Evolutionary conservation across 352 stramenopile genomes (phyloP).

Genomic region (Thalassiosira livingstoniorum): DNA sequence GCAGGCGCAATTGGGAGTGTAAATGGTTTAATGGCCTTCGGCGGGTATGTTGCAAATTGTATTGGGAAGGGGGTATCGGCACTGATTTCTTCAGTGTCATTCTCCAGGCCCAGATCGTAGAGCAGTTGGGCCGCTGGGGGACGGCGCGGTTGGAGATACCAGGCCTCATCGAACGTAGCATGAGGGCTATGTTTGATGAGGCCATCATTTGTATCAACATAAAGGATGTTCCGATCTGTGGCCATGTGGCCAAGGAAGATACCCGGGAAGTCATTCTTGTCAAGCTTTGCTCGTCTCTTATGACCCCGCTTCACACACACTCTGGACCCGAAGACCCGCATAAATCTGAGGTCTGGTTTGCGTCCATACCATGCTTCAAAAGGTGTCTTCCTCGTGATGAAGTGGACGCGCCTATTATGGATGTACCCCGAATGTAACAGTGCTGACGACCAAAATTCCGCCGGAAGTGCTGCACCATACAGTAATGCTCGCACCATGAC

Average conservation of each 20-base stretch:
- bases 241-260: slow-evolving; percentile 37
- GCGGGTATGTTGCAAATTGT: slow-evolving; percentile 9
- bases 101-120: slow-evolving; percentile 23
- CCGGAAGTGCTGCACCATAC: slow-evolving; percentile 1
- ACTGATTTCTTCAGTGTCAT: not conserved
- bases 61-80: too few relatives aligned
- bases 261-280: slow-evolving; percentile 19
- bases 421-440: slow-evolving; percentile 25
- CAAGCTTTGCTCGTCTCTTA: slow-evolving; percentile 15
- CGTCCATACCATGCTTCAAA: slow-evolving; percentile 9
- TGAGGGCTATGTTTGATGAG: slow-evolving; percentile 17
- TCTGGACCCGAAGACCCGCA: not conserved
- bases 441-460: slow-evolving; percentile 29
- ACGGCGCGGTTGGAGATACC: slow-evolving; percentile 27
- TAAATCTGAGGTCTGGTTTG: not conserved
- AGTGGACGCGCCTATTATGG: slow-evolving; percentile 19
- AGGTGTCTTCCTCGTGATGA: not conserved
- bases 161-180: slow-evolving; percentile 22
- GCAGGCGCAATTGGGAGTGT: not conserved
- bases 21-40: not conserved
- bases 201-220: slow-evolving; percentile 22
- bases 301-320: slow-evolving; percentile 27
- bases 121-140: slow-evolving; percentile 27
- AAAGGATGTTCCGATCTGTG: slow-evolving; percentile 24
- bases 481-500: slow-evolving; percentile 8